These are phyloP conservation scores for Carex arenaria DNA, from an alignment of 202 grass and related monocot genomes.

Conservation along the genomic window DNA sequence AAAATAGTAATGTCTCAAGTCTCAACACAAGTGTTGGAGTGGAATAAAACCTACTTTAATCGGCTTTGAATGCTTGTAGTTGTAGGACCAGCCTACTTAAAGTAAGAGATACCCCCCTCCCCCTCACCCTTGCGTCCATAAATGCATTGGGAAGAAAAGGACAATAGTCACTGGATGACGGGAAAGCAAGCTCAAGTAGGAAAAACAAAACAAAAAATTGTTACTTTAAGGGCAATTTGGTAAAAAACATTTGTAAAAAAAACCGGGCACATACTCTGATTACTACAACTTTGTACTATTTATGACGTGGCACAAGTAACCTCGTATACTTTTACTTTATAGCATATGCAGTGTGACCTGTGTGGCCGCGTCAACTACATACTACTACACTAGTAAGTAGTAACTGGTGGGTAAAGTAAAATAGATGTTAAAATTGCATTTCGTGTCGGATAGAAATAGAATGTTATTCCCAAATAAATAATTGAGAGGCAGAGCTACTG, in stretches of 20 bases:
- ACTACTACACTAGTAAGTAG: no score
- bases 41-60: conserved; percentile 13
- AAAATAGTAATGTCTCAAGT: not conserved
- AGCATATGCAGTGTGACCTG: not conserved
- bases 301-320: not conserved
- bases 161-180: not conserved
- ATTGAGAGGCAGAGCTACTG: conserved; percentile 8
- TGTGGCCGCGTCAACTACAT: not conserved
- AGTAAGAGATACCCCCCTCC: not conserved
- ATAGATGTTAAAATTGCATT: not conserved
- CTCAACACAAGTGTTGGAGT: not conserved
- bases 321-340: not conserved
- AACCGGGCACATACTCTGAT: not conserved
- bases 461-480: not conserved
- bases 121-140: not conserved
- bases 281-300: not conserved
- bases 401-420: not conserved
- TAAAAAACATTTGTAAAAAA: not conserved
- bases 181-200: not conserved
- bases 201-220: not conserved
- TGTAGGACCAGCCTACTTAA: not conserved
- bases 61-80: not conserved
- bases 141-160: not conserved
- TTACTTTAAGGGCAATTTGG: not conserved
- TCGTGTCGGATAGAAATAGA: not conserved